Base-by-base conservation (phyloP, 495 filamentous ascomycete genomes). In the Clohesyomyces aquaticus region DNA sequence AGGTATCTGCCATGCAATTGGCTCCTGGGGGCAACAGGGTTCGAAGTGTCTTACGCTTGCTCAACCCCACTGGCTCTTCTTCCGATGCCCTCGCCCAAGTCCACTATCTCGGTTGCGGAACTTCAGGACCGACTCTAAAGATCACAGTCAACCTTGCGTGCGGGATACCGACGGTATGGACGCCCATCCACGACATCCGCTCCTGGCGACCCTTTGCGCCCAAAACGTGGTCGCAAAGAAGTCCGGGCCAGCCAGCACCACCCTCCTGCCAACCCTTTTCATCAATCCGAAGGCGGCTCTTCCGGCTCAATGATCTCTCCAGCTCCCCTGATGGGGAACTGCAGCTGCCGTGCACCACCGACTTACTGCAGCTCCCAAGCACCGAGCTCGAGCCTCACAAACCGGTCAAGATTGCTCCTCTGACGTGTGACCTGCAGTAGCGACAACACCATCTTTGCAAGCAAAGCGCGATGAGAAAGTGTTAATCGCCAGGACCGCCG, bases 361-460 rank as follows among this genome's bases (percentile, higher is more conserved):
- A 47, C 11, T 6, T 14, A 1, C 16, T 35, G 45, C 27, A 52
- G 32, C 26, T 16, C 23, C 32, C 32, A 38, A 22, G 18, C 8
- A 22, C 43, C 2, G 27, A 21, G 65, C 65, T 54, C 65, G 59
- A 57, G 54, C 54, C 65, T 42, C 54, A 1, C 38, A 59, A 49
- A 63, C 65, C 65, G 65, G 65, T 68, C 52, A 63, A 58, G 49
- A 55, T 57, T 6, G 43, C 18, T 52, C 12, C 21, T 63, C 23
- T 67, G 65, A 63, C 65, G 59, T 67, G 65, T 54, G 53, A 27
- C 25, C 3, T 67, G 65, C 65, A 67, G 46, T 25, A 61, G 52
- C 41, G 49, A 48, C 16, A 6, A 14, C 32, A 38, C 32, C 32
- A 14, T 38, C 32, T 18, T 32, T 29, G 8, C n/a, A 14, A 1